Percentiles rank a stretch among this genome's conserved stretches.
Evolutionary conservation across 2,329 filamentous ascomycete genomes (phyloP).

Genomic region (Reticulascus tulasneorum): DNA sequence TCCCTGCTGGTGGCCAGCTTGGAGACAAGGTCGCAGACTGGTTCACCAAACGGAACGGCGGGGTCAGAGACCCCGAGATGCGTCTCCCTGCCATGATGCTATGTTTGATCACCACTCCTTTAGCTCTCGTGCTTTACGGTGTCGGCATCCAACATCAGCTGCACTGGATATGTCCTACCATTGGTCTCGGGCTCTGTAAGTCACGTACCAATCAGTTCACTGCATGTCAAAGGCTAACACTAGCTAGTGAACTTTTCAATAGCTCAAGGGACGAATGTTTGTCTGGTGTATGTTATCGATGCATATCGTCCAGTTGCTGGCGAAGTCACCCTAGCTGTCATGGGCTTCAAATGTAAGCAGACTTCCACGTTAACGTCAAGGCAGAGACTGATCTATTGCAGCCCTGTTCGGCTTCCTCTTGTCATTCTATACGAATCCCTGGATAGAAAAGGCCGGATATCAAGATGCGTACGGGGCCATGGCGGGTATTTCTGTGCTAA

Average conservation of each 20-base stretch:
- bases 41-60: constrained; percentile 48
- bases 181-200: constrained; percentile 50
- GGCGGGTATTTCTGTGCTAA: constrained; percentile 46
- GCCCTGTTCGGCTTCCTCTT: constrained; percentile 54
- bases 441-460: constrained; percentile 49
- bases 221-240: constrained; percentile 4
- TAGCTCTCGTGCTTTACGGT: constrained; percentile 42
- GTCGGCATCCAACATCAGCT: constrained; percentile 41
- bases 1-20: constrained; percentile 45
- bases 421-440: constrained; percentile 58
- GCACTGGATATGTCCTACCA: constrained; percentile 53
- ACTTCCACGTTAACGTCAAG: neutral
- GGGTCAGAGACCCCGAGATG: constrained; percentile 57
- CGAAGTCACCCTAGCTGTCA: constrained; percentile 48
- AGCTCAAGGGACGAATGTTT: constrained; percentile 51
- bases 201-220: constrained; percentile 10
- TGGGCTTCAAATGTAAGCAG: constrained; percentile 50
- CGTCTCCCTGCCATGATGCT: constrained; percentile 50
- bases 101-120: constrained; percentile 46
- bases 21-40: constrained; percentile 44
- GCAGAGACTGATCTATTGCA: constrained; percentile 17
- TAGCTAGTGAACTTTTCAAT: constrained; percentile 50
- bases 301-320: constrained; percentile 54
- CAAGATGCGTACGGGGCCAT: constrained; percentile 50
- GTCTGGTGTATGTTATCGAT: constrained; percentile 55